Conservation (phyloP, 305 asterid genomes). For the Solanum hybrid region DNA sequence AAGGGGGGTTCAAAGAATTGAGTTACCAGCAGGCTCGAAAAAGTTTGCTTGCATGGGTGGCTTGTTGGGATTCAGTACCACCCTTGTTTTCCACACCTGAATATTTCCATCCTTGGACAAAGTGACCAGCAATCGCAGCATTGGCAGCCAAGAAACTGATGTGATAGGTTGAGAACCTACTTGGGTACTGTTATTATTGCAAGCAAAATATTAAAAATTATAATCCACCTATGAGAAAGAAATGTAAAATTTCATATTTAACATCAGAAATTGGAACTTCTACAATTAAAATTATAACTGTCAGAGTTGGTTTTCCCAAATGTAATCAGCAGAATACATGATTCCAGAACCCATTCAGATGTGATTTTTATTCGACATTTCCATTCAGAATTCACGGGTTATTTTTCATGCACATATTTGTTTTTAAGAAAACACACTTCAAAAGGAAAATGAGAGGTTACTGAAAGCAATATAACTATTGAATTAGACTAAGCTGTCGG, state of each 20-base stretch:
- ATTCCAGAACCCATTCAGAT: neutral
- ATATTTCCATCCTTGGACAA: slow-evolving; percentile 93
- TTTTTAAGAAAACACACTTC: neutral
- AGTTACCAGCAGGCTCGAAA: slow-evolving; percentile 91
- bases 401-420: neutral
- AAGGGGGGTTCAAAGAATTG: slow-evolving; percentile 16
- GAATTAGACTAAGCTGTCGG: neutral
- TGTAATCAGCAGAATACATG: neutral
- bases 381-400: neutral
- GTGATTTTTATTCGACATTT: neutral
- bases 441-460: neutral
- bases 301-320: neutral
- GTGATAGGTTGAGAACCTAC: slow-evolving; percentile 98
- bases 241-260: neutral
- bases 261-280: neutral
- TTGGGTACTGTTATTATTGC: slow-evolving; percentile 69
- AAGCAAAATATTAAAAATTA: slow-evolving; percentile 21
- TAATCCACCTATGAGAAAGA: slow-evolving; percentile 1
- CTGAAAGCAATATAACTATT: slow-evolving; percentile 2
- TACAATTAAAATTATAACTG: neutral
- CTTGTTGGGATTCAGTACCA: slow-evolving; percentile 66
- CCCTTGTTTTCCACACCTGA: slow-evolving; percentile 99
- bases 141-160: slow-evolving; percentile 90
- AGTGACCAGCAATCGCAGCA: slow-evolving; percentile 82
- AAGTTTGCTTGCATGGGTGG: slow-evolving; percentile 95